A percentile compares a stretch with the other conserved stretches of the same genome.
Evolutionary conservation across 306 rosid genomes (phyloP).

Genomic region (Coriaria nepalensis): DNA sequence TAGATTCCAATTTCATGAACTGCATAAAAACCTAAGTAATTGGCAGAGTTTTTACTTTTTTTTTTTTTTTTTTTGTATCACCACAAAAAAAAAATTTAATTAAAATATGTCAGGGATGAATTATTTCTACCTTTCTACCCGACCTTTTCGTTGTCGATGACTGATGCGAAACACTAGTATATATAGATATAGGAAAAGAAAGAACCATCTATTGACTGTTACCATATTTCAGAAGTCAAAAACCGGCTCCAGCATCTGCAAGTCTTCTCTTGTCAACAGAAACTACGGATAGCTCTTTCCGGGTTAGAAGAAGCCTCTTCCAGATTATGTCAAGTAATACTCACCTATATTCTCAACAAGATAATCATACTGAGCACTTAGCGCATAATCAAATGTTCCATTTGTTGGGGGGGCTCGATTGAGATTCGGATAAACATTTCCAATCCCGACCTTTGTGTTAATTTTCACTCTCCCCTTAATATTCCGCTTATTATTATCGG

Average conservation of each 20-base stretch:
- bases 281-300: no score
- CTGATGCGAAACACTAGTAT: no score
- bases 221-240: conserved; percentile 3
- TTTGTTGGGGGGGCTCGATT: conserved; percentile 37
- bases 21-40: no score
- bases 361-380: conserved; percentile 59
- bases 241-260: conserved; percentile 4
- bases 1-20: no score
- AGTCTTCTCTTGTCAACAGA: no score
- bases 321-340: conserved; percentile 40
- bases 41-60: no score
- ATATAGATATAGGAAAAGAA: neutral
- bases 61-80: no score
- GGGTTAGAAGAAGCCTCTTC: no score
- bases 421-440: conserved; percentile 46
- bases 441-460: conserved; percentile 46
- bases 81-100: no score
- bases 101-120: no score
- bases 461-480: conserved; percentile 64
- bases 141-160: no score
- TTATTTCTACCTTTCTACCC: no score
- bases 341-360: conserved; percentile 48
- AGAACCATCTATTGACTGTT: conserved; percentile 1
- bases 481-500: conserved; percentile 65
- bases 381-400: conserved; percentile 49